Conservation (phyloP, 2,329 filamentous ascomycete species). For the Colletotrichum australisinense region DNA sequence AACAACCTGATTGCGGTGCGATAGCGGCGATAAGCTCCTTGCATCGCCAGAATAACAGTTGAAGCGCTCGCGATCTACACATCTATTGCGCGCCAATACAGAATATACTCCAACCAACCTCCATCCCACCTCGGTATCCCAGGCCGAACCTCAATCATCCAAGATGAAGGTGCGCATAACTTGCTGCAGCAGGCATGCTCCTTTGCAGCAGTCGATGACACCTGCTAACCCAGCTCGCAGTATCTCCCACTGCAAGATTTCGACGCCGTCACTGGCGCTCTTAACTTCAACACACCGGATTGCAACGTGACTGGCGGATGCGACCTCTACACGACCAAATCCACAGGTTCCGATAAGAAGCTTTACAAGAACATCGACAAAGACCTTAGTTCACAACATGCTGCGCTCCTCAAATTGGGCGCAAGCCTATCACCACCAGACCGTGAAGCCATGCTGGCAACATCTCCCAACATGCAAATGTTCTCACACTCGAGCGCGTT, state of each 20-base stretch:
- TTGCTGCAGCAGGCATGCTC: constrained; percentile 20
- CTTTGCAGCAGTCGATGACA: constrained; percentile 15
- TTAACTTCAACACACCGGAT: constrained; percentile 96
- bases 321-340: constrained; percentile 97
- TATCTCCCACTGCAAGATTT: constrained; percentile 93
- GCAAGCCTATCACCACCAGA: constrained; percentile 89
- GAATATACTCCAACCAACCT: constrained; percentile 17
- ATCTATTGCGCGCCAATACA: background rate
- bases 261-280: constrained; percentile 88
- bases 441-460: constrained; percentile 74
- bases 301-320: constrained; percentile 93
- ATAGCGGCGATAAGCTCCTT: constrained; percentile 31
- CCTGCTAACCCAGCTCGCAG: constrained; percentile 57
- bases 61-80: background rate
- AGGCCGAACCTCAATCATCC: constrained; percentile 25
- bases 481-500: constrained; percentile 91
- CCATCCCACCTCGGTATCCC: constrained; percentile 13
- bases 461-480: constrained; percentile 67
- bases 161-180: constrained; percentile 38
- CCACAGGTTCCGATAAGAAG: constrained; percentile 95
- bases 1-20: constrained; percentile 25
- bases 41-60: background rate
- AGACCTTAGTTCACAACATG: constrained; percentile 91
- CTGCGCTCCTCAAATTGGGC: constrained; percentile 86
- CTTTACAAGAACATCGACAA: constrained; percentile 95